phyloP scores from a whole-genome alignment of 345 rosid species.

The Leavenworthia alabamica region DNA sequence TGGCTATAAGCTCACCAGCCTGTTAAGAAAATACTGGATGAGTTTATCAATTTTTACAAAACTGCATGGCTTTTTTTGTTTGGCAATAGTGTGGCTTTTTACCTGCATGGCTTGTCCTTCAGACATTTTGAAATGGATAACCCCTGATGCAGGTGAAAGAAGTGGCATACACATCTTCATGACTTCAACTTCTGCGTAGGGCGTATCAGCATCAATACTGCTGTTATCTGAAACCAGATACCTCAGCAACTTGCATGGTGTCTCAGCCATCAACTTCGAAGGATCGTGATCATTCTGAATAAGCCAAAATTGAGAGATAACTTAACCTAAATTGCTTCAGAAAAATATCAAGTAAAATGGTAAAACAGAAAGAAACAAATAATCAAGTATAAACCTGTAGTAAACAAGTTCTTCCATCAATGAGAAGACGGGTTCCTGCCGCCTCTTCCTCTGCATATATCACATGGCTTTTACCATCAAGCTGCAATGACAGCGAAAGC shows the following conservation, averaged over 20 bases:
- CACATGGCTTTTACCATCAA: conserved; percentile 98
- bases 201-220: conserved; percentile 87
- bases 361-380: conserved; percentile 11
- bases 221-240: conserved; percentile 83
- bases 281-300: conserved; percentile 96
- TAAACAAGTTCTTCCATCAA: conserved; percentile 98
- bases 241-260: conserved; percentile 97
- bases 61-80: neutral
- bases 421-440: conserved; percentile 98
- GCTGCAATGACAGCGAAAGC: conserved; percentile 37
- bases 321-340: neutral
- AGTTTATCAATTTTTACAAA: neutral
- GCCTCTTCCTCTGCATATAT: conserved; percentile 99
- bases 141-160: conserved; percentile 97
- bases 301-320: conserved; percentile 23
- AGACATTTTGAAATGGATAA: conserved; percentile 69
- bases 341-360: neutral
- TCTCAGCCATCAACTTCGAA: conserved; percentile 90
- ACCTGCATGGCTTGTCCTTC: conserved; percentile 99
- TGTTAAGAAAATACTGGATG: conserved; percentile 29
- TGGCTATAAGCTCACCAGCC: conserved; percentile 99
- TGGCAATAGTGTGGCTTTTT: neutral
- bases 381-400: conserved; percentile 51
- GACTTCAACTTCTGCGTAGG: conserved; percentile 99
- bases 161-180: conserved; percentile 99